Base-by-base conservation (phyloP, 2,329 filamentous ascomycete species). In the Trichophyton verrucosum region DNA sequence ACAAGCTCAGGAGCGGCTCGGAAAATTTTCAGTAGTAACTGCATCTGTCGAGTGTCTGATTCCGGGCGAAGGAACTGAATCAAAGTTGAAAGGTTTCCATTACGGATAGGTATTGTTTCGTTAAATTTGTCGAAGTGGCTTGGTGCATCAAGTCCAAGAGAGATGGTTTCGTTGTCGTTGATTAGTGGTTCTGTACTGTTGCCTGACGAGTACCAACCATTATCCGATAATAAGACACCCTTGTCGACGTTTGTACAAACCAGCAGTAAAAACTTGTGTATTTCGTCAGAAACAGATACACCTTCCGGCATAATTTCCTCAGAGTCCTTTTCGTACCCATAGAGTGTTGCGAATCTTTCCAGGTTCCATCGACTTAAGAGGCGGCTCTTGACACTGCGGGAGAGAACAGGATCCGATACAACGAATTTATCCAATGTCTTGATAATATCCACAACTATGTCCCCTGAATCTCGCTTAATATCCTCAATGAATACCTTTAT, bases 131-230 rank as follows among this genome's bases (percentile, higher is more conserved):
- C 83, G 67, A 87, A 84, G 75, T 87, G 87, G 3, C 85, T 81
- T 7, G 88, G 79, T 38, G 81, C 85, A 64, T 90, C 88, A 7
- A 91, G 76, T 0, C 85, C 86, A 51, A 87, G 74, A 60, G 86
- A 82, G 59, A 85, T 81, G 46, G 75, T 75, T 22, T 75, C 70
- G 49, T 82, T 75, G 2, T 72, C 69, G 40, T 77, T 74, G 8
- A 75, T 73, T 49, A 76, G 72, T 20, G 80, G 76, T 59, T 87
- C 82, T 1, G 84, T 79, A 62, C 87, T 84, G 55, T 81, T 77
- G 11, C 83, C 82, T 46, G 86, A 83, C 5, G 91, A 89, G 72
- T 97, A 97, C 73, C 90, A 88, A n/a, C 91, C 91, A 40, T 83
- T 84, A 61, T 89, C 86, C 2, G 85, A 82, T 59, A 91, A 82